Base-by-base conservation (phyloP, 306 rosid genomes). In the Cicer chorassanicum region DNA sequence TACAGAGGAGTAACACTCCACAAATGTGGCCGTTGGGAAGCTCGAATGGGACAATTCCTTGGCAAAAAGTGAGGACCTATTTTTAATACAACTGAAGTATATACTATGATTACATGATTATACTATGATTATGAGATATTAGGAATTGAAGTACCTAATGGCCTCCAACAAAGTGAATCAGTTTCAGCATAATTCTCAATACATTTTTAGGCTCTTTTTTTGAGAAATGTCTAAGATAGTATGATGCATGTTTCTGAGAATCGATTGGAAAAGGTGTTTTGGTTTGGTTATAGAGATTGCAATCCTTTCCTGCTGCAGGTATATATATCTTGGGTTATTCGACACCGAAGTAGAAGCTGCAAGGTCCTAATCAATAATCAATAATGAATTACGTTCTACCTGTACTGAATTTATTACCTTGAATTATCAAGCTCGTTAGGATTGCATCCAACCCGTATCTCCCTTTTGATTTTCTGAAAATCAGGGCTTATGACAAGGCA, bases 341-440 rank as follows among this genome's bases (percentile, higher is more conserved):
- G 93, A 95, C 98, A 90, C 90, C 70, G 99, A 95, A 90, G 98
- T 90, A 89, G 99, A 95, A 95, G 99, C 99, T 87, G 98, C 99
- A 92, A 95, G 99, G 99, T 95, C 96, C 87, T 90, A 65, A 79
- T 86, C 84, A 87, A 86, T 65, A 90, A 86, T 88, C 88, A 90
- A 89, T 34, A 29, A 89, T 29, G 36, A 29, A 29, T 87, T 89
- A 87, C 90, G 75, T 91, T 85, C 91, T 89, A 82, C 86, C 86
- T 89, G 84, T 79, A 70, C 84, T 87, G 89, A 89, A 89, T 85
- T 86, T 87, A 84, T 92, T 86, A 85, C 84, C 85, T 67, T 82
- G 73, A 72, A 86, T 86, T 85, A 84, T 88, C 85, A 85, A 91
- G 88, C 84, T 87, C 89, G 78, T 81, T 80, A 66, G 78, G 87